Base-by-base conservation (phyloP, 352 stramenopile genomes). In the Phytophthora podocarpi region DNA sequence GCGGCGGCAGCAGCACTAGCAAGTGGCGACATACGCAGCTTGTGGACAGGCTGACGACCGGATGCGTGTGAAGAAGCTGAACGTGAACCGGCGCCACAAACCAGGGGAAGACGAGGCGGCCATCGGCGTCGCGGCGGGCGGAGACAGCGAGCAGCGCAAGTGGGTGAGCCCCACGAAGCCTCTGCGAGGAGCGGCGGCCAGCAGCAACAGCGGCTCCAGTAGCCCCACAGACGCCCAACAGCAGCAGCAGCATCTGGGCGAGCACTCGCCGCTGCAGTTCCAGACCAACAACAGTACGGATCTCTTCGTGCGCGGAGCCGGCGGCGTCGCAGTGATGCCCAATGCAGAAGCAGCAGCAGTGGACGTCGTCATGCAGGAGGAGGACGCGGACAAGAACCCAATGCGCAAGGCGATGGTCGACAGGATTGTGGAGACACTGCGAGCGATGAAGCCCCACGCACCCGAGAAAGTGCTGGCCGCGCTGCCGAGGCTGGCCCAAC, bases 381-480 rank as follows among this genome's bases (percentile, higher is more conserved):
- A 80, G 1, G 54, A 50, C 0, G 59, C 71, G 0, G 59, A 71
- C 28, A 54, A 53, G 16, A 61, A 46, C n/a, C 23, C 64, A 0
- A 47, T 80, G 51, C 83, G 85, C 34, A 69, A 85, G 30, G 49
- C 31, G 7, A 71, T 93, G 52, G 76, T 80, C 39, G 34, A 56
- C 24, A 74, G 84, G 52, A 98, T 97, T 69, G 93, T 98, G 15
- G 82, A 95, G 42, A 85, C 98, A 5, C 67, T 99, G 53, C 84
- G 90, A 54, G 74, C 91, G 51, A 78, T 97, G 47, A 98, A 98
- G 64, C 96, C 96, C 20, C 96, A 99, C 64, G 96, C 97, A 13
- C 92, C 95, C 6, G 70, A 93, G 37, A 97, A 98, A 72, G 98
- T 98, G 87, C 75, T 98, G 36, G 84, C 96, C 39, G 98, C 98